phyloP scores from a whole-genome alignment of 2,329 filamentous ascomycete genomes.

The Colletotrichum sp. region DNA sequence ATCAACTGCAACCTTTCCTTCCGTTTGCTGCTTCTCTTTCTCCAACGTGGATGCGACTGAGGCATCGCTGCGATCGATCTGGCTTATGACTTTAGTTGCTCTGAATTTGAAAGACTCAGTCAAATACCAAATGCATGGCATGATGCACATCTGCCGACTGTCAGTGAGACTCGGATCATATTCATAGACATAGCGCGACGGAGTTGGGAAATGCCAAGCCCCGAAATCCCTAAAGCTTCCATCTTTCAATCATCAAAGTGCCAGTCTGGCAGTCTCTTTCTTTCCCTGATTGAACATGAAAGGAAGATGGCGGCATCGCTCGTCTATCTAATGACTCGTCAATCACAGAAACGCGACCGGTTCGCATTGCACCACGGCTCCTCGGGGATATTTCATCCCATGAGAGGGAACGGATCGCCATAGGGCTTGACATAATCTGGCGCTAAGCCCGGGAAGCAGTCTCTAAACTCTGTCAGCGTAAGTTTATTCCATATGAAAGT shows the following conservation, averaged over 20 bases:
- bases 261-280: no score
- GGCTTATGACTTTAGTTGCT: no score
- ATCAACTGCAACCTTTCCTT: not conserved
- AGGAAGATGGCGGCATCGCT: rapidly evolving
- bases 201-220: not conserved
- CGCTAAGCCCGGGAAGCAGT: not conserved
- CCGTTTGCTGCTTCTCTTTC: no score
- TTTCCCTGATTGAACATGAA: rapidly evolving
- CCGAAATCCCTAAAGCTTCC: not conserved
- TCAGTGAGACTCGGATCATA: not conserved
- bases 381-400: not conserved
- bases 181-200: not conserved
- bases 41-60: no score
- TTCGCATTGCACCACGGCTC: not conserved
- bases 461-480: not conserved
- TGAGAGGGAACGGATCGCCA: not conserved
- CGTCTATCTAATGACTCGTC: not conserved
- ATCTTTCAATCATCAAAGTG: not conserved
- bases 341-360: not conserved
- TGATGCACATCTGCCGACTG: not conserved
- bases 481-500: not conserved
- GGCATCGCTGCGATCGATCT: no score
- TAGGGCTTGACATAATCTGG: not conserved
- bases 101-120: not conserved
- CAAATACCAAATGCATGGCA: no score